Conservation (phyloP, 768 basidiomycete genomes). For the Multifurca ochricompacta region DNA sequence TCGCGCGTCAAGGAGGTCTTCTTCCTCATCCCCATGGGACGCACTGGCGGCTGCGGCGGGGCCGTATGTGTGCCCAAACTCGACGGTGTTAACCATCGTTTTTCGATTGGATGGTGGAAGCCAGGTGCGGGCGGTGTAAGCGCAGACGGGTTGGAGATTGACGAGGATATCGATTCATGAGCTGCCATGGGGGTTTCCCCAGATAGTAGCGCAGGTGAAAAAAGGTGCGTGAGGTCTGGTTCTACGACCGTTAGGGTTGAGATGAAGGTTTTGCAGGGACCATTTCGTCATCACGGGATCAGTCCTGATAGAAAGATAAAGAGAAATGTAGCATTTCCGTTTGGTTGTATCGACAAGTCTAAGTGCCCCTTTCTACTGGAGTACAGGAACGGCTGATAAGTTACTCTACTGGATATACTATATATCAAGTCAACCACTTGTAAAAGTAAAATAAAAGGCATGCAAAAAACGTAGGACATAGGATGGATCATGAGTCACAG, state of each 20-base stretch:
- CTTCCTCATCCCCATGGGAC: slow-evolving; percentile 60
- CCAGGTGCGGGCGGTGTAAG: slow-evolving; percentile 17
- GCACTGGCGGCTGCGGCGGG: slow-evolving; percentile 85
- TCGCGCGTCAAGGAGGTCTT: slow-evolving; percentile 87
- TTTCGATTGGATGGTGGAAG: slow-evolving; percentile 64
- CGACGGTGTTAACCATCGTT: slow-evolving; percentile 86
- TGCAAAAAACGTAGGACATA: not conserved
- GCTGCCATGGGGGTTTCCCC: not conserved
- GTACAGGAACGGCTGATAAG: not conserved
- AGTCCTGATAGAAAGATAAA: not conserved
- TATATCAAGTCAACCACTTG: not conserved
- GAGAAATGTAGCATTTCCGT: slow-evolving; percentile 9
- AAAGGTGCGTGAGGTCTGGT: too few species aligned
- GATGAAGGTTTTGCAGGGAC: too few species aligned
- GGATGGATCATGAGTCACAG: not conserved
- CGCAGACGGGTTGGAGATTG: slow-evolving; percentile 21
- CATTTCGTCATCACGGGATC: too few species aligned
- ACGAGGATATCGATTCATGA: slow-evolving; percentile 28
- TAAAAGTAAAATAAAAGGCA: too few species aligned
- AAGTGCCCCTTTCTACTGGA: not conserved
- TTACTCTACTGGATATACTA: slow-evolving; percentile 10
- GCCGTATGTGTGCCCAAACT: slow-evolving; percentile 67
- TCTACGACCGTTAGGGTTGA: too few species aligned
- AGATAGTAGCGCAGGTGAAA: too few species aligned
- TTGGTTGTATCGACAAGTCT: slow-evolving; percentile 10